Conservation (phyloP, 768 basidiomycete species). For the Kwoniella sp. region DNA sequence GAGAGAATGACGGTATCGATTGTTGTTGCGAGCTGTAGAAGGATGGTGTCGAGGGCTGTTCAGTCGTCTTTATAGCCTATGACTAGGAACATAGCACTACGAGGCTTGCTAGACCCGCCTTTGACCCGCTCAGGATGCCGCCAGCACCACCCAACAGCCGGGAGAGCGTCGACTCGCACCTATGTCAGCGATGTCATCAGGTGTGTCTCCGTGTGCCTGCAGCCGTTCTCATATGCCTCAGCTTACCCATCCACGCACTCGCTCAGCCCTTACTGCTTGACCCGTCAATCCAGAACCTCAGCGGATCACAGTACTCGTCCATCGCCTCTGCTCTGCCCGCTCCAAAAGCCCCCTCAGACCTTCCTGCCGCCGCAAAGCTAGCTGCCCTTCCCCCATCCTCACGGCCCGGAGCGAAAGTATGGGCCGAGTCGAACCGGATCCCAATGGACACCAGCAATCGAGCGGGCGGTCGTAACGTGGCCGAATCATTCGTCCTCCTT, state of each 20-base stretch:
- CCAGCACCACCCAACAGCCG: background rate
- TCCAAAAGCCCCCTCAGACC: conserved; percentile 45
- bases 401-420: conserved; percentile 35
- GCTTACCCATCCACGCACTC: background rate
- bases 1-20: too few species aligned
- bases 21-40: too few species aligned
- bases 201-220: conserved; percentile 15
- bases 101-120: too few species aligned
- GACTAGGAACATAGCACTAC: too few species aligned
- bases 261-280: conserved; percentile 84
- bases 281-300: conserved; percentile 80
- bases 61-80: too few species aligned
- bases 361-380: conserved; percentile 43
- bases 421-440: conserved; percentile 22
- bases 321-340: conserved; percentile 67
- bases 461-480: conserved; percentile 7
- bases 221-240: background rate
- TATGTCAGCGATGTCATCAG: conserved; percentile 42
- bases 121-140: too few species aligned
- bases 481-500: conserved; percentile 35
- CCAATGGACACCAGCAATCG: too few species aligned
- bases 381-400: conserved; percentile 53
- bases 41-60: too few species aligned
- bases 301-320: conserved; percentile 81
- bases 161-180: conserved; percentile 8